A percentile compares a stretch with the other conserved stretches of the same genome.
phyloP scores from a whole-genome alignment of 805 yeast species.

The Metschnikowia gruessii region DNA sequence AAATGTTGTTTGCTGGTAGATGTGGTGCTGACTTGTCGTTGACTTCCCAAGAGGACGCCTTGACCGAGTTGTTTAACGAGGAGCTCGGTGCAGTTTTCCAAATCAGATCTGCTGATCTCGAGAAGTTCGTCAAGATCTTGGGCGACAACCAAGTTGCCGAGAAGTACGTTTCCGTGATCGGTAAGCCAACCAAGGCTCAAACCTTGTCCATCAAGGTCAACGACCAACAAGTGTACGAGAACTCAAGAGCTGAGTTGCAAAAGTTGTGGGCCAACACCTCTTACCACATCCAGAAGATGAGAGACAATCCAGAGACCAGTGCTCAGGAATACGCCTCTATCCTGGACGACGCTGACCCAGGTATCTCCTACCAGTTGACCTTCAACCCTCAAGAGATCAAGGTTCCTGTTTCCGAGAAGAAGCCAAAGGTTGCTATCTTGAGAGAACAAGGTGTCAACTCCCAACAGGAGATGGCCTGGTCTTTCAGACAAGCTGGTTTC shows the following conservation, averaged over 20 bases:
- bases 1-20: constrained; percentile 97
- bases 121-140: constrained; percentile 54
- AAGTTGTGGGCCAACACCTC: constrained; percentile 86
- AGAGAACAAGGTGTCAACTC: constrained; percentile 99
- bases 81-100: constrained; percentile 98
- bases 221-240: constrained; percentile 45
- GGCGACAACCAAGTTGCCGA: constrained; percentile 55
- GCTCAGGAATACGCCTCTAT: constrained; percentile 79
- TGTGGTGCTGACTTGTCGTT: constrained; percentile 67
- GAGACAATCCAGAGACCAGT: constrained; percentile 92
- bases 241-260: constrained; percentile 70
- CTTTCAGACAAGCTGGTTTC: constrained; percentile 93
- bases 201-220: constrained; percentile 46
- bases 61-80: constrained; percentile 75
- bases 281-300: constrained; percentile 80
- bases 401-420: constrained; percentile 33
- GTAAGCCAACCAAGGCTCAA: constrained; percentile 60
- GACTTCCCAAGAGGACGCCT: constrained; percentile 39
- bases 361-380: constrained; percentile 76
- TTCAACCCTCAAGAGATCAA: constrained; percentile 55
- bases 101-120: constrained; percentile 51
- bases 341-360: constrained; percentile 83
- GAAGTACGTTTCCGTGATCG: constrained; percentile 58
- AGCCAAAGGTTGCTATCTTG: constrained; percentile 90
- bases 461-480: constrained; percentile 98